Conservation (phyloP, 495 filamentous ascomycete species). For the Hypoxylon intermedium region DNA sequence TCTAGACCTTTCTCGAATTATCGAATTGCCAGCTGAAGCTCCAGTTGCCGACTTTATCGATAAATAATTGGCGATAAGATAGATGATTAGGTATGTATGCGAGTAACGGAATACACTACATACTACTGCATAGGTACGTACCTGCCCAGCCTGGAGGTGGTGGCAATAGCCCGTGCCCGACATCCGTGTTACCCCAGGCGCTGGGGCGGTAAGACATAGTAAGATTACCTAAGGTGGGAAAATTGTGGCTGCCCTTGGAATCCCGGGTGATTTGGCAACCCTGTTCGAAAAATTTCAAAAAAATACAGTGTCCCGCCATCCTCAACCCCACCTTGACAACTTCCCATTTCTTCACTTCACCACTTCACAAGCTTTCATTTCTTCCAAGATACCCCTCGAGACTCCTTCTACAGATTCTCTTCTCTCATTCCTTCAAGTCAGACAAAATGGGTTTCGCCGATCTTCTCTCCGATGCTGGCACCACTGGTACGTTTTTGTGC, state of each 20-base stretch:
- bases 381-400: constrained; percentile 39
- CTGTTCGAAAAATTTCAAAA: constrained; percentile 32
- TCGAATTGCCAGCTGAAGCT: constrained; percentile 36
- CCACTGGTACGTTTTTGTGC: constrained; percentile 66
- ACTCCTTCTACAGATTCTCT: constrained; percentile 27
- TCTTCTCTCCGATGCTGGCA: constrained; percentile 84
- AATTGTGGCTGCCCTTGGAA: constrained; percentile 28
- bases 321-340: constrained; percentile 43
- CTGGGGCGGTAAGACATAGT: not conserved
- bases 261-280: constrained; percentile 29
- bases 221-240: not conserved
- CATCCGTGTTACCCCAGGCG: not conserved
- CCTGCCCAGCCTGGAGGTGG: too few relatives aligned
- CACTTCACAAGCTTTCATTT: constrained; percentile 35
- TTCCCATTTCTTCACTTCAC: constrained; percentile 21
- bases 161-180: constrained; percentile 8
- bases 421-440: constrained; percentile 25
- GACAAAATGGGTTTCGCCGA: constrained; percentile 91
- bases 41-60: constrained; percentile 20
- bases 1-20: constrained; percentile 32
- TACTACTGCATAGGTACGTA: too few relatives aligned
- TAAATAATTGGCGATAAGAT: constrained; percentile 12
- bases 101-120: too few relatives aligned
- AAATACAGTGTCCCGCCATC: constrained; percentile 34
- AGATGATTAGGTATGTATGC: too few relatives aligned